Conservation (phyloP, 1,284 basidiomycete genomes). For the Ganoderma resinaceum region DNA sequence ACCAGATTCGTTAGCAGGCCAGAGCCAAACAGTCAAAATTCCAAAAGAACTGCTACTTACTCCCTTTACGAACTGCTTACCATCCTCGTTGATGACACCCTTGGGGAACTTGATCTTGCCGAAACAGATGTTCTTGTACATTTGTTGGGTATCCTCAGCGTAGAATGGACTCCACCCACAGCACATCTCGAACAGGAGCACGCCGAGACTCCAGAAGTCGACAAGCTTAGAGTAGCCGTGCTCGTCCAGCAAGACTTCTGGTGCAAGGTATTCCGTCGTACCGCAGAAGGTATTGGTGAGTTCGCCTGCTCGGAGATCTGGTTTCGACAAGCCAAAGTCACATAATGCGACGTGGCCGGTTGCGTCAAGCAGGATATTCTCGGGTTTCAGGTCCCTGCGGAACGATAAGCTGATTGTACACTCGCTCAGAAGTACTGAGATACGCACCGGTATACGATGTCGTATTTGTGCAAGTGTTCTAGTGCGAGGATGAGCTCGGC, state of each 20-base stretch:
- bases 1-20: constrained; percentile 20
- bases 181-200: constrained; percentile 96
- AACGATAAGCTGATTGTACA: constrained; percentile 3
- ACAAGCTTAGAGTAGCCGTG: constrained; percentile 99
- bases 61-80: constrained; percentile 99
- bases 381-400: constrained; percentile 95
- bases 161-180: constrained; percentile 99
- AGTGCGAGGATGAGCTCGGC: constrained; percentile 94
- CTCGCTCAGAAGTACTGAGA: neutral
- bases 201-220: constrained; percentile 98
- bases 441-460: constrained; percentile 94
- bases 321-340: constrained; percentile 97
- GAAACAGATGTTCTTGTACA: constrained; percentile 99
- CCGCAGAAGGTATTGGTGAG: constrained; percentile 98
- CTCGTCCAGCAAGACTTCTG: constrained; percentile 98
- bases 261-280: constrained; percentile 97
- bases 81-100: constrained; percentile 96
- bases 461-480: constrained; percentile 96
- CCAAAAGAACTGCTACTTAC: constrained; percentile 57
- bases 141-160: constrained; percentile 98
- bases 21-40: constrained; percentile 12
- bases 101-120: constrained; percentile 99
- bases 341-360: constrained; percentile 97
- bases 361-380: constrained; percentile 96
- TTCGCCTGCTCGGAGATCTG: constrained; percentile 92